These are phyloP conservation scores for Apiospora aurea DNA, from an alignment of 2,329 filamentous ascomycete genomes.

Conservation along the genomic window DNA sequence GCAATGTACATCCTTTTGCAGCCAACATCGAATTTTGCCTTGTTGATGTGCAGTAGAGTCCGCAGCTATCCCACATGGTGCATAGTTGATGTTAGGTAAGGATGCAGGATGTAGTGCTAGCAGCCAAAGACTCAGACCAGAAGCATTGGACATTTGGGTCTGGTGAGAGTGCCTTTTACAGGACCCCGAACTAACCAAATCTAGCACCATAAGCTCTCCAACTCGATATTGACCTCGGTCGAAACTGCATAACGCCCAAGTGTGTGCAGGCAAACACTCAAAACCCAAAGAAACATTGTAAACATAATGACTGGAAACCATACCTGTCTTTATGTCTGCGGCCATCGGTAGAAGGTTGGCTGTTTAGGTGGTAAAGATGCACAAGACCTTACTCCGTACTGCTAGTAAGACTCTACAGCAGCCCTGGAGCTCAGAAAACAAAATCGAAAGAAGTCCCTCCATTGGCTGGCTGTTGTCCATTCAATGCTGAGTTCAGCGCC, in stretches of 20 bases:
- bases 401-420: background rate
- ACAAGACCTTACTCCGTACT: background rate
- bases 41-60: slow-evolving; percentile 13
- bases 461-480: background rate
- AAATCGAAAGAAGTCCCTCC: background rate
- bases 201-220: too few species aligned
- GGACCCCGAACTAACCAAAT: too few species aligned
- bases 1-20: background rate
- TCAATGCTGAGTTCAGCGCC: background rate
- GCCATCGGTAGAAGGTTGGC: too few species aligned
- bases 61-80: background rate
- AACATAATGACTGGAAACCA: too few species aligned
- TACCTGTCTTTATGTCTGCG: too few species aligned
- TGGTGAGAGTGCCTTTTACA: background rate
- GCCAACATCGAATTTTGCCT: slow-evolving; percentile 13
- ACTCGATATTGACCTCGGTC: too few species aligned
- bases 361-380: background rate
- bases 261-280: too few species aligned
- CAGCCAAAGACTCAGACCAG: too few species aligned
- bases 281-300: too few species aligned
- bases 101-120: background rate
- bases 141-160: too few species aligned
- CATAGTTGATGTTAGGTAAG: background rate
- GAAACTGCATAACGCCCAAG: too few species aligned
- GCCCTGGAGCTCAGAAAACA: background rate